These are phyloP conservation scores for Ceriops zippeliana DNA, from an alignment of 345 rosid genomes.

Conservation along the genomic window DNA sequence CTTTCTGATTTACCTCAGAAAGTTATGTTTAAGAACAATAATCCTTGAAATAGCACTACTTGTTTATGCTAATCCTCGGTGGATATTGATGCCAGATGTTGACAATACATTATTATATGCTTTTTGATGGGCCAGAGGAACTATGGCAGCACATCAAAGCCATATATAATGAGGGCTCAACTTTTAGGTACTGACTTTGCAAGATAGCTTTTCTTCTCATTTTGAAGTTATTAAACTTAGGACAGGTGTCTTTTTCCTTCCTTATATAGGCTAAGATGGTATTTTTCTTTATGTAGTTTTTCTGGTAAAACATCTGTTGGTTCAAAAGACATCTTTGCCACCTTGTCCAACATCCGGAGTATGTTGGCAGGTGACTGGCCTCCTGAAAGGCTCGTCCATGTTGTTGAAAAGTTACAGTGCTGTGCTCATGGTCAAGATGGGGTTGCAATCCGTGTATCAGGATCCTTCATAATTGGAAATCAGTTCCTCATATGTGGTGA, in stretches of 20 bases:
- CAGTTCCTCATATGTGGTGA: conserved; percentile 93
- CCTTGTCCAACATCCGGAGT: conserved; percentile 56
- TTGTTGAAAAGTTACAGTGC: conserved; percentile 86
- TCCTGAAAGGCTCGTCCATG: conserved; percentile 75
- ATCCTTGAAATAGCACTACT: neutral
- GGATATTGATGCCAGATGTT: conserved; percentile 58
- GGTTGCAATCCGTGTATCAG: conserved; percentile 68
- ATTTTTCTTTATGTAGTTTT: conserved; percentile 39
- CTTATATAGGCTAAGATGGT: neutral
- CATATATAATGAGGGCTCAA: conserved; percentile 62
- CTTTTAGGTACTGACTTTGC: conserved; percentile 52
- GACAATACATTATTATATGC: conserved; percentile 86
- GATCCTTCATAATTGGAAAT: conserved; percentile 80
- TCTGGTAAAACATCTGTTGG: conserved; percentile 53
- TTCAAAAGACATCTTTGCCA: conserved; percentile 49
- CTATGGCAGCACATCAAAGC: conserved; percentile 67
- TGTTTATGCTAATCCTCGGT: neutral
- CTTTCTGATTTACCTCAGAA: neutral
- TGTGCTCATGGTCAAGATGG: conserved; percentile 61
- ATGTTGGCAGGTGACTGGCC: conserved; percentile 86
- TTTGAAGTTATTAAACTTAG: neutral
- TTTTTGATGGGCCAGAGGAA: conserved; percentile 81
- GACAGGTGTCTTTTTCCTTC: neutral
- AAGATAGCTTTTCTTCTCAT: neutral
- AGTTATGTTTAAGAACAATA: neutral